phyloP scores from a whole-genome alignment of 345 rosid species.

The Geranium brycei region DNA sequence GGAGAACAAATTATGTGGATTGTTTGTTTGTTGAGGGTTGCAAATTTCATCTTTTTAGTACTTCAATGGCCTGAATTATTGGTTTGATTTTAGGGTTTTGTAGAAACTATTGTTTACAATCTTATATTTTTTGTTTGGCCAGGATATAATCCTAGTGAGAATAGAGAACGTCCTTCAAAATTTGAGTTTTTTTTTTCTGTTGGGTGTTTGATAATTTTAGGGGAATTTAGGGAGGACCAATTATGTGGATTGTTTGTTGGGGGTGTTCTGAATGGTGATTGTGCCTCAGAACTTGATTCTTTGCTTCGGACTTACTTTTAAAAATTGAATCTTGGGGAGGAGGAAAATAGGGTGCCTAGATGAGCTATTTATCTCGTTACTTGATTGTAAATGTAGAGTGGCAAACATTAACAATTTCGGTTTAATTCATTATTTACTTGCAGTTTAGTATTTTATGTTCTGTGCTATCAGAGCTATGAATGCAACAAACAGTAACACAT shows the following conservation, averaged over 20 bases:
- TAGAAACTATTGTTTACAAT: background rate
- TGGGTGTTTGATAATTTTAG: background rate
- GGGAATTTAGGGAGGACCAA: background rate
- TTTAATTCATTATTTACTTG: too few relatives aligned
- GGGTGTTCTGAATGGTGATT: background rate
- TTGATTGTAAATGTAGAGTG: too few relatives aligned
- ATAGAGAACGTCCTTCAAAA: too few relatives aligned
- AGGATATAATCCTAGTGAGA: too few relatives aligned
- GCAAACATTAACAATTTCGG: too few relatives aligned
- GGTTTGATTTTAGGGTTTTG: background rate
- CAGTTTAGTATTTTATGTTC: too few relatives aligned
- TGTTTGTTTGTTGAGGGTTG: too few relatives aligned
- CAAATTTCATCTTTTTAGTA: background rate
- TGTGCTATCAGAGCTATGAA: too few relatives aligned
- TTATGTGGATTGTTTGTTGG: background rate
- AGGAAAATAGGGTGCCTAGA: background rate
- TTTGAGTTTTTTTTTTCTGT: background rate
- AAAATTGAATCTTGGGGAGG: background rate
- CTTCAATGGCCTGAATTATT: background rate
- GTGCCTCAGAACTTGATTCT: background rate
- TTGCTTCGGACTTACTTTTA: background rate
- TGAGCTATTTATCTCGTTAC: too few relatives aligned
- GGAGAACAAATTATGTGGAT: too few relatives aligned
- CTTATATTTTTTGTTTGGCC: too few relatives aligned
- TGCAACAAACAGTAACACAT: too few relatives aligned